A percentile compares a stretch with the other conserved stretches of the same genome.
Evolutionary conservation across 805 yeast genomes (phyloP).

Genomic region (Candida broadrunensis): DNA sequence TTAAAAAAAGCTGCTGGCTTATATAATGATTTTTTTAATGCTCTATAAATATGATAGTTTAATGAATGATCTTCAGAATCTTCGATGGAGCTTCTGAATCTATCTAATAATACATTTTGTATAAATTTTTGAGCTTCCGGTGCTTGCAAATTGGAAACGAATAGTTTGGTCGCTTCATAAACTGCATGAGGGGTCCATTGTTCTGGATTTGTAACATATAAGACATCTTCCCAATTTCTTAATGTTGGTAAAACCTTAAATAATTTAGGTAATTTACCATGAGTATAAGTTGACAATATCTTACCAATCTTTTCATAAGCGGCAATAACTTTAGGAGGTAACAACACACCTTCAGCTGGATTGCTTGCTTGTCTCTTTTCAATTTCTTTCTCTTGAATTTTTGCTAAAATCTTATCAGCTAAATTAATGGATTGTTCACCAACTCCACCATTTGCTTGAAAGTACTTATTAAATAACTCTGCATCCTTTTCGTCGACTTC

Average conservation of each 20-base stretch:
- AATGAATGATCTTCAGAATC: conserved; percentile 72
- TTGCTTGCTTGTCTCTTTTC: conserved; percentile 20
- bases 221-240: conserved; percentile 92
- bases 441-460: conserved; percentile 30
- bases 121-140: conserved; percentile 86
- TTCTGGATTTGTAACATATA: conserved; percentile 89
- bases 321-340: conserved; percentile 95
- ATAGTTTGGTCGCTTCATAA: conserved; percentile 91
- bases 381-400: conserved; percentile 70
- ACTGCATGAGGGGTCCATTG: conserved; percentile 94
- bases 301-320: conserved; percentile 92
- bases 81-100: conserved; percentile 70
- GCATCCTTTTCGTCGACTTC: conserved; percentile 80
- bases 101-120: conserved; percentile 61
- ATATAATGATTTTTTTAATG: conserved; percentile 88
- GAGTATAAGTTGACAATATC: conserved; percentile 82
- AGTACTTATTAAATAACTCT: conserved; percentile 76
- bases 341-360: conserved; percentile 64
- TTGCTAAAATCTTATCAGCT: conserved; percentile 93
- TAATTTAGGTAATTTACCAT: conserved; percentile 94
- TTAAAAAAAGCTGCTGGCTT: conserved; percentile 98
- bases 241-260: conserved; percentile 93
- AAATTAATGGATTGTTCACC: conserved; percentile 56
- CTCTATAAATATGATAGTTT: conserved; percentile 89
- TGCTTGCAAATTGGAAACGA: conserved; percentile 86